Conservation (phyloP, 768 basidiomycete species). For the Lyophyllum semitale region DNA sequence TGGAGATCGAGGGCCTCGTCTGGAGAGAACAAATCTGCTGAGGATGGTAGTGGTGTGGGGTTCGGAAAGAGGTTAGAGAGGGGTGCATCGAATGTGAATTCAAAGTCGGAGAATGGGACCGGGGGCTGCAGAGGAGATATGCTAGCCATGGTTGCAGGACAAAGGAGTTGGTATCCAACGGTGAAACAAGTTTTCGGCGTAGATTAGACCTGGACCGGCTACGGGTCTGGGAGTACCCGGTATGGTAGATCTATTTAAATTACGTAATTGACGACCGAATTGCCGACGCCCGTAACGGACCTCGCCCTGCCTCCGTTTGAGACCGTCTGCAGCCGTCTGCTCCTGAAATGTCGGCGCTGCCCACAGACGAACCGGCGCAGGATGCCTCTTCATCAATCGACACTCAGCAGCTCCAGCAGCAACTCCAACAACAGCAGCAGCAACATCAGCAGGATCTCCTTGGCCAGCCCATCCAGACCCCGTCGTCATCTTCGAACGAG, state of each 20-base stretch:
- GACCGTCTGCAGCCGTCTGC: conserved; percentile 47
- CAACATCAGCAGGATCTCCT: conserved; percentile 20
- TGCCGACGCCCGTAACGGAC: conserved; percentile 22
- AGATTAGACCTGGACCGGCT: neutral
- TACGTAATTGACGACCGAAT: conserved; percentile 10
- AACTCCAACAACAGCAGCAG: conserved; percentile 44
- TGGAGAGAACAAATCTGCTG: conserved; percentile 77
- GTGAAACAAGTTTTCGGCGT: conserved; percentile 2
- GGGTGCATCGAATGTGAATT: conserved; percentile 69
- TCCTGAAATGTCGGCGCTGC: conserved; percentile 72
- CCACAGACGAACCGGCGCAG: conserved; percentile 67
- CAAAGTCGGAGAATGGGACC: conserved; percentile 66
- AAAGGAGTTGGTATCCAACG: conserved; percentile 16
- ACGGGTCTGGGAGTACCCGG: conserved; percentile 10
- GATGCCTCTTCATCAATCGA: conserved; percentile 57
- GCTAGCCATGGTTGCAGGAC: conserved; percentile 27
- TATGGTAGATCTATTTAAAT: conserved; percentile 5
- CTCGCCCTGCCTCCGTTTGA: conserved; percentile 21
- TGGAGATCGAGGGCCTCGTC: conserved; percentile 79
- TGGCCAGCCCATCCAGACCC: conserved; percentile 28
- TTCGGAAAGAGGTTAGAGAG: conserved; percentile 60
- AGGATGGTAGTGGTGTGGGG: conserved; percentile 64
- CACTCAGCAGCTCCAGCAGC: conserved; percentile 61
- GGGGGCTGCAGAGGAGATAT: conserved; percentile 47
- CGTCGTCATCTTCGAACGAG: conserved; percentile 31